Conservation (phyloP, 768 basidiomycete species). For the Clavaria fumosa region DNA sequence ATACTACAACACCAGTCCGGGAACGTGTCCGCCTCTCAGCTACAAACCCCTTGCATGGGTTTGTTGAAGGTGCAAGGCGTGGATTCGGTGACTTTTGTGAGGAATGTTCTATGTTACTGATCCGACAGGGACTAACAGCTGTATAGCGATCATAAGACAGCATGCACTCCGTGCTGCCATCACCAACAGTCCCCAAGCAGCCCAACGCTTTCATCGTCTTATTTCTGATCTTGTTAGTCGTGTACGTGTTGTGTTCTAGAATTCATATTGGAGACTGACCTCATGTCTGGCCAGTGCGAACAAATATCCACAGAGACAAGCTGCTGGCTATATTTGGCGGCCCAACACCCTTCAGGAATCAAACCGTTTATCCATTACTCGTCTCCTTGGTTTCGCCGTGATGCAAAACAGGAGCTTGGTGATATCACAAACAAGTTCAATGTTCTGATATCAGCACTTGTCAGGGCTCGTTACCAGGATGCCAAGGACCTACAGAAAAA, state of each 20-base stretch:
- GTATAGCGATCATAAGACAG: too few relatives aligned
- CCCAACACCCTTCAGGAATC: conserved; percentile 6
- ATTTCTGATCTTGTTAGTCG: background rate
- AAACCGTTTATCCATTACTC: conserved; percentile 5
- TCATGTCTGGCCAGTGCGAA: conserved; percentile 5
- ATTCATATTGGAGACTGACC: background rate
- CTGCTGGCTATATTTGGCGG: conserved; percentile 7
- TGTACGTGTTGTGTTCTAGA: background rate
- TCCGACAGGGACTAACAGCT: too few relatives aligned
- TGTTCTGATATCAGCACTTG: background rate
- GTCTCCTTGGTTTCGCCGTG: conserved; percentile 7
- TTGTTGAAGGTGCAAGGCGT: too few relatives aligned
- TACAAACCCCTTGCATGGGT: too few relatives aligned
- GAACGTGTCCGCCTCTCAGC: too few relatives aligned
- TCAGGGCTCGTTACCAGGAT: conserved; percentile 3
- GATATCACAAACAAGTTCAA: conserved; percentile 5
- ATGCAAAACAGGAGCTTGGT: conserved; percentile 4
- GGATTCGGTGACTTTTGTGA: too few relatives aligned
- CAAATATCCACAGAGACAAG: conserved; percentile 4
- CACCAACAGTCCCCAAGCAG: background rate
- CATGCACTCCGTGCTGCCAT: background rate
- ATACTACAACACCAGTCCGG: too few relatives aligned
- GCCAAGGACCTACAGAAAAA: conserved; percentile 6
- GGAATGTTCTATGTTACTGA: too few relatives aligned
- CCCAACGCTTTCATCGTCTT: background rate